These are phyloP conservation scores for Hyaloscypha bicolor DNA, from an alignment of 495 filamentous ascomycete genomes.

Conservation along the genomic window DNA sequence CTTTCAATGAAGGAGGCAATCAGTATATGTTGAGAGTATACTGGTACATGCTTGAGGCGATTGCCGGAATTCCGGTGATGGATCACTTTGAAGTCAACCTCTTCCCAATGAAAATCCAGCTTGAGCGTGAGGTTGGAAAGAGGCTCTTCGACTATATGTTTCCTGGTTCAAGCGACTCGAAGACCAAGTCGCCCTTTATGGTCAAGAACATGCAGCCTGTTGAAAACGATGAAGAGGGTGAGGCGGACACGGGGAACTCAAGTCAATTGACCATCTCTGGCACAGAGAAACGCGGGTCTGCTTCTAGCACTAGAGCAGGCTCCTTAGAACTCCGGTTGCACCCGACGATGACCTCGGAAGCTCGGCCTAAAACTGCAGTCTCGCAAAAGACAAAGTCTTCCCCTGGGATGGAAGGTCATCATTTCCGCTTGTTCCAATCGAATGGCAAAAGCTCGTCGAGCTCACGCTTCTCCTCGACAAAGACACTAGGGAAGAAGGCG, in stretches of 20 bases:
- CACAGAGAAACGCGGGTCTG: slow-evolving; percentile 17
- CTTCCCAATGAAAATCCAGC: slow-evolving; percentile 89
- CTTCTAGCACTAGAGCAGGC: slow-evolving; percentile 54
- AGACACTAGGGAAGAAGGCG: slow-evolving; percentile 56
- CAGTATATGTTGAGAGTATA: slow-evolving; percentile 86
- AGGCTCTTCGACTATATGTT: slow-evolving; percentile 98
- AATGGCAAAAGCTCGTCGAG: slow-evolving; percentile 27
- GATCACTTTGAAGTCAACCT: slow-evolving; percentile 96
- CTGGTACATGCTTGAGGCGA: slow-evolving; percentile 97
- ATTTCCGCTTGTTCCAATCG: slow-evolving; percentile 57
- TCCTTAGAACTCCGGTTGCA: slow-evolving; percentile 77
- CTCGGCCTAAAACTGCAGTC: slow-evolving; percentile 43
- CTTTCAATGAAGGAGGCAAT: slow-evolving; percentile 50
- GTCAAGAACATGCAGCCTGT: slow-evolving; percentile 66
- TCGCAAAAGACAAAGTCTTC: slow-evolving; percentile 48
- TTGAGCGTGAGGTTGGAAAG: slow-evolving; percentile 91
- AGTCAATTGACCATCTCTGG: slow-evolving; percentile 2
- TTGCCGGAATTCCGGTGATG: slow-evolving; percentile 95
- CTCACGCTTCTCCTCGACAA: slow-evolving; percentile 39
- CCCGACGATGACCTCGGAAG: slow-evolving; percentile 71
- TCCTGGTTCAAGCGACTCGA: slow-evolving; percentile 63
- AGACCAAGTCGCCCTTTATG: slow-evolving; percentile 77
- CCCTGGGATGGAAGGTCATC: slow-evolving; percentile 37
- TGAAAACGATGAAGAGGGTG: slow-evolving; percentile 55
- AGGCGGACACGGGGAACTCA: slow-evolving; percentile 27